Evolutionary conservation across 306 rosid species (phyloP).

Genomic region (Rosa chinensis): DNA sequence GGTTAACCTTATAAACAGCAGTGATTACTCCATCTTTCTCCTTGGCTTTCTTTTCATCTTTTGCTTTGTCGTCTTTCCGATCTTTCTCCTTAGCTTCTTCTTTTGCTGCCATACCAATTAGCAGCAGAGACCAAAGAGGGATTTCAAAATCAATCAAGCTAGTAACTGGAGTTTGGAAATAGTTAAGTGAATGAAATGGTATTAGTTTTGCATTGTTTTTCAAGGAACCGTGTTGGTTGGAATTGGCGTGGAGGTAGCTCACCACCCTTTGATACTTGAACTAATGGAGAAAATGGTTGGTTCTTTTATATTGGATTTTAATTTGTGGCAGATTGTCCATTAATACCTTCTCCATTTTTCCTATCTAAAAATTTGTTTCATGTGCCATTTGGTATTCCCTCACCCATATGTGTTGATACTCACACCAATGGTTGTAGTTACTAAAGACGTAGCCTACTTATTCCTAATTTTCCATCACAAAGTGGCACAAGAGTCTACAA

Average conservation of each 20-base stretch:
- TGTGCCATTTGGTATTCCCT: not conserved
- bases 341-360: not conserved
- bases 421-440: not conserved
- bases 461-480: not conserved
- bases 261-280: not conserved
- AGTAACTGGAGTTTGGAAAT: not conserved
- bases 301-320: not conserved
- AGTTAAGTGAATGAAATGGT: not conserved
- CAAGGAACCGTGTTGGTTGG: not conserved
- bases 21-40: constrained; percentile 46
- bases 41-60: constrained; percentile 28
- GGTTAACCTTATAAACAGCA: constrained; percentile 69
- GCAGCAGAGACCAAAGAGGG: constrained; percentile 9
- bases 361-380: not conserved
- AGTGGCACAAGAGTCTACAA: not conserved
- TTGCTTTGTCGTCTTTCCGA: constrained; percentile 8
- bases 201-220: not conserved
- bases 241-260: constrained; percentile 4
- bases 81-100: constrained; percentile 32
- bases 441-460: not conserved
- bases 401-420: no score
- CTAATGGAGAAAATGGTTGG: not conserved
- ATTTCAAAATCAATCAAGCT: not conserved
- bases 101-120: constrained; percentile 43
- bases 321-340: not conserved